Percentiles rank a stretch among this genome's conserved stretches.
Evolutionary conservation across 1,284 basidiomycete genomes (phyloP).

Genomic region (Papiliotrema fonsecae): DNA sequence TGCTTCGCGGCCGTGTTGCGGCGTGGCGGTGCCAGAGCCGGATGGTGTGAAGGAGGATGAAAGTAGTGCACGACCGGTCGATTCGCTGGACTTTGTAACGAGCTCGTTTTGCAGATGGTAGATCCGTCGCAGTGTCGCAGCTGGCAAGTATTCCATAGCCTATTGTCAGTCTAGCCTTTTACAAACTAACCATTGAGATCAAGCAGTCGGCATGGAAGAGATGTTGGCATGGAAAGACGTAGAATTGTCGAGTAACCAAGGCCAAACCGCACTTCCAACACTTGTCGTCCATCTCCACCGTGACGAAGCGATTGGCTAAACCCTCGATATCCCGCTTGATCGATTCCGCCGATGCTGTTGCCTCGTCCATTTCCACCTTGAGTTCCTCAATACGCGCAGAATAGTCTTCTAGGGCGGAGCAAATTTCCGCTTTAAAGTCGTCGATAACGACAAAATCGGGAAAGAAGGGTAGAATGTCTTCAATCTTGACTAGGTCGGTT

Average conservation of each 20-base stretch:
- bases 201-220: conserved; percentile 93
- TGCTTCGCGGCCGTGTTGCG: conserved; percentile 14
- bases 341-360: conserved; percentile 82
- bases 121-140: conserved; percentile 73
- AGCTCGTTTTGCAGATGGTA: conserved; percentile 77
- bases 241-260: conserved; percentile 85
- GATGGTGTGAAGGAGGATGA: conserved; percentile 32
- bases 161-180: conserved; percentile 41
- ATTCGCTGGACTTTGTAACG: conserved; percentile 51
- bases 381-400: conserved; percentile 84
- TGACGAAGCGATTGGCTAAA: conserved; percentile 86
- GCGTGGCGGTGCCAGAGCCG: conserved; percentile 21
- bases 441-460: conserved; percentile 99
- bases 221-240: conserved; percentile 97
- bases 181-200: conserved; percentile 69
- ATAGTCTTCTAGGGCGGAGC: conserved; percentile 89
- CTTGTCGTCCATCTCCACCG: conserved; percentile 79
- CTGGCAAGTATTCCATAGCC: conserved; percentile 84
- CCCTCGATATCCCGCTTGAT: conserved; percentile 88
- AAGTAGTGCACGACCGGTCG: conserved; percentile 31
- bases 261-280: conserved; percentile 75
- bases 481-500: conserved; percentile 91
- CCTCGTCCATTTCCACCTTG: conserved; percentile 94
- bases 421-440: conserved; percentile 99
- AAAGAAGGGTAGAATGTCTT: conserved; percentile 99